phyloP scores from a whole-genome alignment of 148 eudicot species.

The Mesembryanthemum crystallinum region DNA sequence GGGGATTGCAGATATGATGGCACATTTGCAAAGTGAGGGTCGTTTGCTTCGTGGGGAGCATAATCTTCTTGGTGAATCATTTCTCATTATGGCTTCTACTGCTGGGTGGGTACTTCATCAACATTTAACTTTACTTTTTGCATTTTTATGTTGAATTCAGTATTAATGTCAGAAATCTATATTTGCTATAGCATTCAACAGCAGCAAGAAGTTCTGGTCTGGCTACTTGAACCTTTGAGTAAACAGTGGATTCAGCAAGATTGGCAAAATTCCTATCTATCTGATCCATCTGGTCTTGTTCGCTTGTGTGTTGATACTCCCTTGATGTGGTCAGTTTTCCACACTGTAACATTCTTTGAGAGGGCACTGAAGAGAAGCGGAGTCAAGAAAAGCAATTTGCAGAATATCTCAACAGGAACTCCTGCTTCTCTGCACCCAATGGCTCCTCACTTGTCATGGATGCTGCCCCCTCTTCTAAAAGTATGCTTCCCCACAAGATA shows the following conservation, averaged over 20 bases:
- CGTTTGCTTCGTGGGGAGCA: constrained; percentile 90
- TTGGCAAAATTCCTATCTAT: constrained; percentile 89
- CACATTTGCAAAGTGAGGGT: constrained; percentile 81
- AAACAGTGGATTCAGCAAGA: constrained; percentile 80
- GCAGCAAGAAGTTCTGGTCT: constrained; percentile 93
- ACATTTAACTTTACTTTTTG: not conserved
- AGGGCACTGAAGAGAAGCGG: constrained; percentile 95
- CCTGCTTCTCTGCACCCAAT: constrained; percentile 58
- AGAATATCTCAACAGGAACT: constrained; percentile 40
- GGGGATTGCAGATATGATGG: constrained; percentile 91
- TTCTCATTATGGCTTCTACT: constrained; percentile 91
- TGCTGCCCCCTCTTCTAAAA: constrained; percentile 95
- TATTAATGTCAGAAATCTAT: constrained; percentile 8
- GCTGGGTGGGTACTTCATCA: constrained; percentile 64
- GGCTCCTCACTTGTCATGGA: constrained; percentile 90
- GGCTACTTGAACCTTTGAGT: constrained; percentile 98
- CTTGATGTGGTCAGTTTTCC: constrained; percentile 97
- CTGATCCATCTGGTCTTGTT: constrained; percentile 80
- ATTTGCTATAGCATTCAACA: constrained; percentile 65
- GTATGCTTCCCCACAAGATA: constrained; percentile 37
- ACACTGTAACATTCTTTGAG: constrained; percentile 94
- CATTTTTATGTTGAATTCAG: constrained; percentile 1
- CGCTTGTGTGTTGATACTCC: constrained; percentile 69
- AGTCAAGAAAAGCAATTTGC: constrained; percentile 51
- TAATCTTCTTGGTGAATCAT: constrained; percentile 93